These are phyloP conservation scores for Houttuynia cordata DNA, from an alignment of 164 flowering plant genomes.

Conservation along the genomic window DNA sequence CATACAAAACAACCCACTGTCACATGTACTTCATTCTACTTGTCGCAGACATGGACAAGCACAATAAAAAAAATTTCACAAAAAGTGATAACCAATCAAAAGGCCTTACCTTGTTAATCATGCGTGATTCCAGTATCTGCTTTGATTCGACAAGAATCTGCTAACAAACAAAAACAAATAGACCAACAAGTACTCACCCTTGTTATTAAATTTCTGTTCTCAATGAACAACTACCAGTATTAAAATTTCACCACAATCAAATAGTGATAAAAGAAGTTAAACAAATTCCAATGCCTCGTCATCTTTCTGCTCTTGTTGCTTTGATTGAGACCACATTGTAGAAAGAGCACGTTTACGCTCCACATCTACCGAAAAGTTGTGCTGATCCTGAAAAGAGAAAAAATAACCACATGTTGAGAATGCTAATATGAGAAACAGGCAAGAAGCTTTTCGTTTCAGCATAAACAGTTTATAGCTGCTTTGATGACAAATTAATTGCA, in stretches of 20 bases:
- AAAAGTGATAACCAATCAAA: background rate
- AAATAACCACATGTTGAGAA: background rate
- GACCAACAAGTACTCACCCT: background rate
- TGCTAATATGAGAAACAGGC: background rate
- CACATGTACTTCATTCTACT: background rate
- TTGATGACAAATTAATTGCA: background rate
- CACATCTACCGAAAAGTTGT: conserved; percentile 59
- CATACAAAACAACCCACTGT: background rate
- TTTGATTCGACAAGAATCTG: conserved; percentile 95
- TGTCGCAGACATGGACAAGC: background rate
- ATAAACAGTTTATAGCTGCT: background rate
- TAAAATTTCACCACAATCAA: background rate
- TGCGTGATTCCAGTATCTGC: conserved; percentile 67
- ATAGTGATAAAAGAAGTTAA: background rate
- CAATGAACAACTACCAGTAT: background rate
- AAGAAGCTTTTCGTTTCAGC: background rate
- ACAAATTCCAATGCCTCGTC: conserved; percentile 43
- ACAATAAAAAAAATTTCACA: background rate
- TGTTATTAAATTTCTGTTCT: background rate
- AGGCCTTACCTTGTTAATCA: conserved; percentile 40
- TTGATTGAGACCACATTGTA: conserved; percentile 79
- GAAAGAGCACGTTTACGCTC: conserved; percentile 92
- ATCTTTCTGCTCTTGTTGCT: conserved; percentile 84
- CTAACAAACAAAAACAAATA: background rate
- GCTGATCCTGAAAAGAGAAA: conserved; percentile 49